Evolutionary conservation across 352 stramenopile species (phyloP).

Genomic region (Achlya hypogyna): DNA sequence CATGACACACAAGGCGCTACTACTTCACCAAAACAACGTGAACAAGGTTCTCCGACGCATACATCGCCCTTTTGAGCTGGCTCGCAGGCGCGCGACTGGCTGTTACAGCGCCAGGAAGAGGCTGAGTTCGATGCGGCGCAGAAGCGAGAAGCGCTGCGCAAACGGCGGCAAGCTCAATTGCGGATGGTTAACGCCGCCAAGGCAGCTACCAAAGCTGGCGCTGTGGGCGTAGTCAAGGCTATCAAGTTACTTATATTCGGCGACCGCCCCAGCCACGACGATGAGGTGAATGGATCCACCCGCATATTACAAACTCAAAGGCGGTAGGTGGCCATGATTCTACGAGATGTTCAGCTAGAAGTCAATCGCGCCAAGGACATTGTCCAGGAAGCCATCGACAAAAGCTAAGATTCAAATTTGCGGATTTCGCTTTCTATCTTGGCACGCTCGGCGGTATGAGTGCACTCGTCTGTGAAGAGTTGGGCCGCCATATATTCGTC

Average conservation of each 20-base stretch:
- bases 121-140: constrained; percentile 2
- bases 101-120: constrained; percentile 10
- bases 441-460: constrained; percentile 13
- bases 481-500: constrained; percentile 43
- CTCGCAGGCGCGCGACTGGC: constrained; percentile 15
- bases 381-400: constrained; percentile 3
- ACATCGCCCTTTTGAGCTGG: neutral
- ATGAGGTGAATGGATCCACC: neutral
- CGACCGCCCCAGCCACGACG: constrained; percentile 2
- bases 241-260: constrained; percentile 17
- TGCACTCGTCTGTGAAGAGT: constrained; percentile 23
- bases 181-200: neutral
- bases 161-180: constrained; percentile 7
- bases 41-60: neutral
- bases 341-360: constrained; percentile 5
- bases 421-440: constrained; percentile 27
- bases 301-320: neutral
- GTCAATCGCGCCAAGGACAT: constrained; percentile 9
- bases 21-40: constrained; percentile 13
- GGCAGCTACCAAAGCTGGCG: neutral
- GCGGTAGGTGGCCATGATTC: constrained; percentile 12
- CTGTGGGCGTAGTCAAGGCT: neutral
- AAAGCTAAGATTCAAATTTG: constrained; percentile 16
- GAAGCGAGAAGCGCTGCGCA: neutral
- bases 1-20: constrained; percentile 15